Evolutionary conservation across 2,329 filamentous ascomycete genomes (phyloP), one percentile per base, ranked within the genome.

Genomic region (Epichloe sp.): DNA sequence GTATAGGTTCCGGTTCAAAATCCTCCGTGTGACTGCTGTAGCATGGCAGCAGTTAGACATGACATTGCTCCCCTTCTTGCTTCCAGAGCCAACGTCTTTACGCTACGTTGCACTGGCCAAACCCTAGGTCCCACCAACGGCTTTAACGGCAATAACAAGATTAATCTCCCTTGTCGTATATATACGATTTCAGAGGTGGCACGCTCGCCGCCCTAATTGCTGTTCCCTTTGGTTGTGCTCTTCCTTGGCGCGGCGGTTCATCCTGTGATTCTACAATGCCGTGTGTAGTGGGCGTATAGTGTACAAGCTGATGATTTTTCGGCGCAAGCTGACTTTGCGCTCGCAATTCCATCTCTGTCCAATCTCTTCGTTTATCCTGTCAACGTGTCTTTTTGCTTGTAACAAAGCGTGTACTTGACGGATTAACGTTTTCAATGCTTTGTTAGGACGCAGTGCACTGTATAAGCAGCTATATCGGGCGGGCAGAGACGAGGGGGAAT

Each of bases 391-490:
- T 31, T 10, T 31, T 4, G 7, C 3, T 26, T 8, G 7, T 10
- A 4, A 31, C 26, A 31, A 31, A 31, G 26, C 26, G 26, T 31
- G 26, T 10, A 31, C 3, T 31, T 7, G 1, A 31, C 8, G 26
- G 3, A 31, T 31, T 10, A 4, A 31, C 8, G 3, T 1, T 31
- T 31, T 10, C 26, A 10, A 31, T 10, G 26, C 8, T 1, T 10
- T 31, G 8, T 8, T 3, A 1, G 1, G 26, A 10, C 8, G 8
- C 1, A 5, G 3, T 3, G 8, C 1, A 31, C 8, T 0, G 1
- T 31, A 31, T 31, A 0, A 0, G 0, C 0, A 10, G 8, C 8
- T 4, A 1, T 10, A 4, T 31, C 8, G 1, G 3, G 26, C 3
- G 3, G 26, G 1, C 8, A 1, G 1, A 4, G 0, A 1, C 2